A percentile compares a stretch with the other conserved stretches of the same genome.
phyloP scores from a whole-genome alignment of 768 basidiomycete species.

The Leccinum incarnatum region DNA sequence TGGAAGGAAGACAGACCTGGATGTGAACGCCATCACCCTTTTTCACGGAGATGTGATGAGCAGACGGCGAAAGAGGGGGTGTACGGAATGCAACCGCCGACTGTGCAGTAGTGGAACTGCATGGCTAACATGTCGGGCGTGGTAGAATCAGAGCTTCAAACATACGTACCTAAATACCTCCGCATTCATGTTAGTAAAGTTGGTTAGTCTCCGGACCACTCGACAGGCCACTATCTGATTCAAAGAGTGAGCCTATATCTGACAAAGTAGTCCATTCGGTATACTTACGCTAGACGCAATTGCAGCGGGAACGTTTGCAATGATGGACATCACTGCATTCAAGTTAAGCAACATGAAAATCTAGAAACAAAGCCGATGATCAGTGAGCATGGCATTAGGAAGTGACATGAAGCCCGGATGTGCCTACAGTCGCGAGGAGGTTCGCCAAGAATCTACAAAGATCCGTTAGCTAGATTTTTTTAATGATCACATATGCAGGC shows the following conservation, averaged over 20 bases:
- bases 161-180: constrained; percentile 52
- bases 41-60: constrained; percentile 32
- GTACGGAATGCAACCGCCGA: constrained; percentile 63
- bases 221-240: constrained; percentile 62
- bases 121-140: constrained; percentile 8
- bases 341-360: constrained; percentile 66
- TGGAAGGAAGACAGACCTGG: constrained; percentile 39
- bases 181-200: constrained; percentile 48
- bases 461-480: constrained; percentile 1
- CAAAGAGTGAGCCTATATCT: neutral
- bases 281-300: constrained; percentile 59
- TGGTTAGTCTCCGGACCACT: constrained; percentile 62
- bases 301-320: constrained; percentile 71
- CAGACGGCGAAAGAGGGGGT: constrained; percentile 29
- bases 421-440: constrained; percentile 48
- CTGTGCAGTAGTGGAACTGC: constrained; percentile 39
- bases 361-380: constrained; percentile 15
- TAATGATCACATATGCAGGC: constrained; percentile 23
- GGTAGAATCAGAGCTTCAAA: constrained; percentile 21
- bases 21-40: constrained; percentile 56
- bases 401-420: neutral
- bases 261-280: neutral
- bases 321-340: constrained; percentile 72
- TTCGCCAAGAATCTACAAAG: constrained; percentile 61
- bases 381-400: neutral